These are phyloP conservation scores for Entomortierella beljakovae DNA, from an alignment of 192 early-diverging fungal genomes.

Conservation along the genomic window DNA sequence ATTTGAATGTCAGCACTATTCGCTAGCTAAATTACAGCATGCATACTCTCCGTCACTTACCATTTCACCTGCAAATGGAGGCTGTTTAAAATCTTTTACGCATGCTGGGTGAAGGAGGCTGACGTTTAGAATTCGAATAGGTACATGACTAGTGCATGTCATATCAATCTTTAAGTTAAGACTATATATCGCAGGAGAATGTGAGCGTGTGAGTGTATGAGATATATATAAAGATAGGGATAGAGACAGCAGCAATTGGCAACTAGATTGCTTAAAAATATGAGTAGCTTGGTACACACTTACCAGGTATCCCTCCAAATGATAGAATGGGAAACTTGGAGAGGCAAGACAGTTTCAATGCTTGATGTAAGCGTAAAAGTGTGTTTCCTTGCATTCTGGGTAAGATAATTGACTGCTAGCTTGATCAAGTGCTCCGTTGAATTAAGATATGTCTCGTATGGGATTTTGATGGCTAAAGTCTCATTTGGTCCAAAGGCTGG, in stretches of 20 bases:
- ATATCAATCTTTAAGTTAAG: constrained; percentile 60
- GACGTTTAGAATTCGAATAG: constrained; percentile 63
- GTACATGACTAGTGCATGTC: constrained; percentile 60
- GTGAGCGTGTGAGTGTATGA: constrained; percentile 7
- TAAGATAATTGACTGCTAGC: constrained; percentile 31
- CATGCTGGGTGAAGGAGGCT: constrained; percentile 39
- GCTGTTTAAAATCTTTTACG: constrained; percentile 35
- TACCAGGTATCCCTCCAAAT: constrained; percentile 69
- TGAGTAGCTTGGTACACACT: not conserved
- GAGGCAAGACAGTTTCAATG: constrained; percentile 62
- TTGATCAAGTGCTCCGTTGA: constrained; percentile 27
- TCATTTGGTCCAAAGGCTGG: constrained; percentile 47
- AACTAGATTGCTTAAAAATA: not conserved
- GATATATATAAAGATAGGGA: not conserved
- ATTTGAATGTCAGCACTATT: not conserved
- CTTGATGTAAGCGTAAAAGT: constrained; percentile 60
- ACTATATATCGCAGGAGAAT: too few species aligned
- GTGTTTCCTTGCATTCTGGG: constrained; percentile 39
- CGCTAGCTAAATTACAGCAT: too few species aligned
- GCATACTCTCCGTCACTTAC: not conserved
- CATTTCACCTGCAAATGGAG: constrained; percentile 53
- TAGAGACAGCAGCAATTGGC: not conserved
- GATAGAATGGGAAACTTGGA: constrained; percentile 65
- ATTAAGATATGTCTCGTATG: constrained; percentile 28
- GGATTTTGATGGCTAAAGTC: constrained; percentile 27